These are phyloP conservation scores for Hymenoscyphus fraxineus DNA, from an alignment of 2,329 filamentous ascomycete species.

Conservation along the genomic window DNA sequence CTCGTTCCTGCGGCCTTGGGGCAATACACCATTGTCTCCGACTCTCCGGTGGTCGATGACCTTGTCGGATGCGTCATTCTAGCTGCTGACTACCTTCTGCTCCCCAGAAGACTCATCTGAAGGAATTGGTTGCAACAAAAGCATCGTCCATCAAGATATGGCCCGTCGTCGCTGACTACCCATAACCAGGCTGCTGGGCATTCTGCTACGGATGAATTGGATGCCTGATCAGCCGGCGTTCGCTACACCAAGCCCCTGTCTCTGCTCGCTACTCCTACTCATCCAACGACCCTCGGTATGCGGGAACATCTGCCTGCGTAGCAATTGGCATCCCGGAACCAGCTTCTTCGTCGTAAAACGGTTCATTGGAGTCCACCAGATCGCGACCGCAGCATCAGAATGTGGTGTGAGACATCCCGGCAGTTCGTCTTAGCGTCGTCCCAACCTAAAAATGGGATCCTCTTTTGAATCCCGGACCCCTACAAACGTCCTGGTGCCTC, in stretches of 20 bases:
- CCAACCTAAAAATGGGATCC: constrained; percentile 18
- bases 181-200: constrained; percentile 8
- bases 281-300: neutral
- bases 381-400: neutral
- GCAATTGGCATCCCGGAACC: neutral
- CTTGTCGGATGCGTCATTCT: constrained; percentile 20
- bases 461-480: neutral
- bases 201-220: constrained; percentile 8
- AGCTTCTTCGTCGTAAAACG: neutral
- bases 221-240: constrained; percentile 8
- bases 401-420: constrained; percentile 1
- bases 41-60: neutral
- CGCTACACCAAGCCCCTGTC: neutral
- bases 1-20: neutral
- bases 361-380: neutral
- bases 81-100: constrained; percentile 15
- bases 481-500: constrained; percentile 12
- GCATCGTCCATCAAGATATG: neutral
- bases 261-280: neutral
- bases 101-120: constrained; percentile 1
- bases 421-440: constrained; percentile 1
- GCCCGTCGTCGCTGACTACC: neutral
- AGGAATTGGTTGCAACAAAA: neutral
- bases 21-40: constrained; percentile 5
- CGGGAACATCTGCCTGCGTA: constrained; percentile 7